Percentiles rank a stretch among this genome's conserved stretches.
phyloP scores from a whole-genome alignment of 164 flowering plant species.

The Magnolia officinalis region DNA sequence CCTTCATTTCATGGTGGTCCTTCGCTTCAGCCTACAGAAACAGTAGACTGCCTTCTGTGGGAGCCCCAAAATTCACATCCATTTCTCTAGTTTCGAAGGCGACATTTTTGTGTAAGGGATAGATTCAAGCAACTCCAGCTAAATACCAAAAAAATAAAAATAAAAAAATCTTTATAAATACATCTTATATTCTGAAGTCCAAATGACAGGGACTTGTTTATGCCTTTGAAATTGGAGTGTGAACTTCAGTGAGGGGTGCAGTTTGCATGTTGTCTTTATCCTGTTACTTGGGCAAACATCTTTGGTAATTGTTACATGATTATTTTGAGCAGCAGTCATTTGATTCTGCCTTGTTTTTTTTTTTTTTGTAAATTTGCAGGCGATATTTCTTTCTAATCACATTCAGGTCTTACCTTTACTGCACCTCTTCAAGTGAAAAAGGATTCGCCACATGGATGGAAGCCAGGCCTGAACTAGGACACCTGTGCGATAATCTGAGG shows the following conservation, averaged over 20 bases:
- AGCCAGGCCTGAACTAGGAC: constrained; percentile 86
- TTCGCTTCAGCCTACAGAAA: neutral
- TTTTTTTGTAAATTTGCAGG: constrained; percentile 43
- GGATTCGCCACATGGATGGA: constrained; percentile 73
- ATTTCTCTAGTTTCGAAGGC: neutral
- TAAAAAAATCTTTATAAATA: too few species aligned
- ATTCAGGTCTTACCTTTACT: constrained; percentile 78
- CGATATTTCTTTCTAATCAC: constrained; percentile 85
- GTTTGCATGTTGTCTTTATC: too few species aligned
- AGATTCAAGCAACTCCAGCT: too few species aligned
- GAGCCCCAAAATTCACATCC: neutral
- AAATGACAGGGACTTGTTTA: too few species aligned
- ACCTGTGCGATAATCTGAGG: constrained; percentile 75
- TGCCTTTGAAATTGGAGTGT: too few species aligned
- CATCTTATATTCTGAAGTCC: too few species aligned
- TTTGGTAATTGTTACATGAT: neutral
- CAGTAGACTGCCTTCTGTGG: neutral
- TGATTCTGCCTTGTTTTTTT: neutral
- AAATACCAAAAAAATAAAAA: too few species aligned
- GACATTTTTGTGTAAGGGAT: neutral
- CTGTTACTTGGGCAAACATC: neutral
- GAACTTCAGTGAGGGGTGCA: too few species aligned
- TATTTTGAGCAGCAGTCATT: too few species aligned
- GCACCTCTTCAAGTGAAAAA: constrained; percentile 47
- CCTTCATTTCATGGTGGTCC: neutral